phyloP scores from a whole-genome alignment of 257 asterid species.

The Lycium barbarum region DNA sequence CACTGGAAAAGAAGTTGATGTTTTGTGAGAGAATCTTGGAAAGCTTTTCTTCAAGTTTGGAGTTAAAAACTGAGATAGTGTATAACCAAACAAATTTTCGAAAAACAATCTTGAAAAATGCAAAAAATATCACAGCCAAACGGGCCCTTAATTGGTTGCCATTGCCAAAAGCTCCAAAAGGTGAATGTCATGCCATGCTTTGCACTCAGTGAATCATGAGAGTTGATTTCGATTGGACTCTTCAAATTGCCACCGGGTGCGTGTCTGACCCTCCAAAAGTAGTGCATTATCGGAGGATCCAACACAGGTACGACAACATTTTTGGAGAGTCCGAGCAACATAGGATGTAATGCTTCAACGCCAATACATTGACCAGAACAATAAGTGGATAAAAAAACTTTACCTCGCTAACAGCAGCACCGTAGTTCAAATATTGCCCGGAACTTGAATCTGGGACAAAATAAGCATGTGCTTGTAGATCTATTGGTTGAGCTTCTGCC shows the following conservation, averaged over 20 bases:
- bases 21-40: background rate
- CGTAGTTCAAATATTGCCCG: constrained; percentile 58
- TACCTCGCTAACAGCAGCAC: constrained; percentile 83
- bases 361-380: background rate
- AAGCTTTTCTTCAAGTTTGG: too few relatives aligned
- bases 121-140: too few relatives aligned
- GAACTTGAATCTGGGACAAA: constrained; percentile 53
- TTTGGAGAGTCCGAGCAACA: background rate
- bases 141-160: background rate
- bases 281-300: too few relatives aligned
- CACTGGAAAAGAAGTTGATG: background rate
- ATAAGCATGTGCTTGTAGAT: constrained; percentile 55
- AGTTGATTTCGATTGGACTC: background rate
- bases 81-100: too few relatives aligned
- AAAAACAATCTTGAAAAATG: too few relatives aligned
- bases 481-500: constrained; percentile 55
- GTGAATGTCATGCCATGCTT: background rate
- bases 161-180: background rate
- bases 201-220: background rate
- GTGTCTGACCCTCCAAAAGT: background rate
- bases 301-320: too few relatives aligned
- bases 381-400: background rate
- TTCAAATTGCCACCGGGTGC: background rate
- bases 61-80: too few relatives aligned
- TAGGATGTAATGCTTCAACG: background rate